Evolutionary conservation across 2,329 filamentous ascomycete genomes (phyloP).

Genomic region (Nannizzia gypsea): DNA sequence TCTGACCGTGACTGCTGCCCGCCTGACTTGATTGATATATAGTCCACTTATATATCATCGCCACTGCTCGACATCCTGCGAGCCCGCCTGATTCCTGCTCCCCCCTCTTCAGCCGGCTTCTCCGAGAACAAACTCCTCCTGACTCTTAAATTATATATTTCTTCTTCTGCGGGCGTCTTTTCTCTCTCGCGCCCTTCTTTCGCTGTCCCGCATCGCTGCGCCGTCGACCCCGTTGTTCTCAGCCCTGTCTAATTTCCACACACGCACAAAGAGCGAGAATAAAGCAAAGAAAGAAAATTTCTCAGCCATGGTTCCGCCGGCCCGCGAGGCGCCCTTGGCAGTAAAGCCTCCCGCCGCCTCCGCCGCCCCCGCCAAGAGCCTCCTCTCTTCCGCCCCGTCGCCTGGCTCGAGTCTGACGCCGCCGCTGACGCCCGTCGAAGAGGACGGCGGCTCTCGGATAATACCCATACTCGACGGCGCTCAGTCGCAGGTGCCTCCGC

Average conservation of each 20-base stretch:
- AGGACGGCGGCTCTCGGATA: not conserved
- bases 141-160: no score
- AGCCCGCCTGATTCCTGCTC: no score
- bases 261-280: not conserved
- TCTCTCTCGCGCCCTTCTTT: not conserved
- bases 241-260: not conserved
- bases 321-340: slow-evolving; percentile 6
- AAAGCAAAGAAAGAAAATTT: no score
- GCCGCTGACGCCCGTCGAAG: slow-evolving; percentile 25
- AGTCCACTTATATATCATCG: not conserved
- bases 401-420: slow-evolving; percentile 21
- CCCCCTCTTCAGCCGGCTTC: no score
- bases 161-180: not conserved
- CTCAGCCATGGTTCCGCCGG: not conserved
- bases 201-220: not conserved
- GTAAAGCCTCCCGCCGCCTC: slow-evolving; percentile 8
- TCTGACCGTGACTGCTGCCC: not conserved
- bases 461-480: not conserved
- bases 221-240: not conserved
- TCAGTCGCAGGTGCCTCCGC: not conserved
- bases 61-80: no score
- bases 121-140: not conserved
- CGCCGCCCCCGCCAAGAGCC: slow-evolving; percentile 8
- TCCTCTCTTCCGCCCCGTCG: slow-evolving; percentile 2
- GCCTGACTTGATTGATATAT: not conserved